A percentile compares a stretch with the other conserved stretches of the same genome.
Evolutionary conservation across 257 asterid species (phyloP).

Genomic region (Gentiana straminea): DNA sequence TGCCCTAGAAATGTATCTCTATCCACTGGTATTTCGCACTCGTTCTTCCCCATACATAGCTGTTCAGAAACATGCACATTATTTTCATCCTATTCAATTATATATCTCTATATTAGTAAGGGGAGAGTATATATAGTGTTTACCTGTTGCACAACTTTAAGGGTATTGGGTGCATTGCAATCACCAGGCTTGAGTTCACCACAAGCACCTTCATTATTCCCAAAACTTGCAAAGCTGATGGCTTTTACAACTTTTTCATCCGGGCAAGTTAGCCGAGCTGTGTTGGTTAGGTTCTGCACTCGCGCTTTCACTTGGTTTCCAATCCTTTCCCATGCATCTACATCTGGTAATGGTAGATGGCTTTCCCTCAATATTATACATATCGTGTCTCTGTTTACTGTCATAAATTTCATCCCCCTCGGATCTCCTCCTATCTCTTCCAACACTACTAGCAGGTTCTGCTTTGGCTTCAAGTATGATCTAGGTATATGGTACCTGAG

Average conservation of each 20-base stretch:
- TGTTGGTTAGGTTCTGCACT: conserved; percentile 28
- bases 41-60: conserved; percentile 59
- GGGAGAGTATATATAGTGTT: too few relatives aligned
- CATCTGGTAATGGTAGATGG: conserved; percentile 51
- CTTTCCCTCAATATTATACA: conserved; percentile 53
- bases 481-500: conserved; percentile 84
- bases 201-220: conserved; percentile 58
- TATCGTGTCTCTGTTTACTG: conserved; percentile 71
- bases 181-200: conserved; percentile 41
- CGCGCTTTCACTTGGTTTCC: conserved; percentile 23
- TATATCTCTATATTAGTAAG: too few relatives aligned
- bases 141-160: conserved; percentile 36
- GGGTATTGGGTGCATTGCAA: conserved; percentile 35
- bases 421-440: conserved; percentile 84
- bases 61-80: conserved; percentile 13
- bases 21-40: conserved; percentile 53
- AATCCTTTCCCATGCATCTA: conserved; percentile 36
- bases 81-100: too few relatives aligned
- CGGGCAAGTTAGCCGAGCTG: conserved; percentile 52
- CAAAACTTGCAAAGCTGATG: conserved; percentile 57
- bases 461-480: conserved; percentile 51
- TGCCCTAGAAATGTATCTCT: conserved; percentile 27
- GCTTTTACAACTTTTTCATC: conserved; percentile 28
- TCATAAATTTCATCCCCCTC: conserved; percentile 25
- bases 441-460: conserved; percentile 49